Conservation (phyloP, 1,284 basidiomycete genomes). For the Trichosporon faecale region DNA sequence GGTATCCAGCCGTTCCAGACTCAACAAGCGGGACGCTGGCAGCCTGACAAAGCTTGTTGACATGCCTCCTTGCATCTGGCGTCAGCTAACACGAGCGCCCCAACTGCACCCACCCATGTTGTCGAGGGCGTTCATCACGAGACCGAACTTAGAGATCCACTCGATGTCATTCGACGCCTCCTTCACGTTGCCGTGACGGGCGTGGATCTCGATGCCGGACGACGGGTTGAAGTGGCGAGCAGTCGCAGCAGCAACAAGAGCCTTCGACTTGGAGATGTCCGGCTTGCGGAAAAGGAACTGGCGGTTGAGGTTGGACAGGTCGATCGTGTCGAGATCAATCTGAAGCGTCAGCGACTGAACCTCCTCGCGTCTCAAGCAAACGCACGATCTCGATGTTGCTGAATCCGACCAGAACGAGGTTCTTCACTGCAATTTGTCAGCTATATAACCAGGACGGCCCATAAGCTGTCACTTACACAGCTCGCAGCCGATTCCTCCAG, state of each 20-base stretch:
- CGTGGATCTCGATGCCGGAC: constrained; percentile 67
- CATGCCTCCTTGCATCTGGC: constrained; percentile 78
- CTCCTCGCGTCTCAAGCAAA: background rate
- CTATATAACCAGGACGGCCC: background rate
- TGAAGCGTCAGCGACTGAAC: constrained; percentile 43
- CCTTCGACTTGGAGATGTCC: constrained; percentile 95
- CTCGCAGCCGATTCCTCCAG: constrained; percentile 97
- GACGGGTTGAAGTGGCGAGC: constrained; percentile 85
- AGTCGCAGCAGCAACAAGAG: constrained; percentile 84
- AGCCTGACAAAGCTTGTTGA: constrained; percentile 96
- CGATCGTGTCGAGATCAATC: constrained; percentile 97
- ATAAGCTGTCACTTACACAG: constrained; percentile 62
- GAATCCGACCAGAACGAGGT: constrained; percentile 89
- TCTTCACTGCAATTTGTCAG: constrained; percentile 68
- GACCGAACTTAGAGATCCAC: constrained; percentile 86
- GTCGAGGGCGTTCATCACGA: constrained; percentile 94
- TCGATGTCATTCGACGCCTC: constrained; percentile 83
- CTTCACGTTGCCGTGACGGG: constrained; percentile 94
- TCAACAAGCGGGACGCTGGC: constrained; percentile 88
- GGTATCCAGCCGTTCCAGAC: constrained; percentile 93
- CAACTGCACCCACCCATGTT: constrained; percentile 68
- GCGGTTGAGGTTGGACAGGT: constrained; percentile 95
- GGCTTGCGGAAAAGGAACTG: constrained; percentile 98
- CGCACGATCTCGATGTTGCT: constrained; percentile 72
- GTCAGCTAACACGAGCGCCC: constrained; percentile 6